Percentiles rank a stretch among this genome's conserved stretches.
Conservation (phyloP, 2,329 filamentous ascomycete species). For the Amauroascus verrucosus region DNA sequence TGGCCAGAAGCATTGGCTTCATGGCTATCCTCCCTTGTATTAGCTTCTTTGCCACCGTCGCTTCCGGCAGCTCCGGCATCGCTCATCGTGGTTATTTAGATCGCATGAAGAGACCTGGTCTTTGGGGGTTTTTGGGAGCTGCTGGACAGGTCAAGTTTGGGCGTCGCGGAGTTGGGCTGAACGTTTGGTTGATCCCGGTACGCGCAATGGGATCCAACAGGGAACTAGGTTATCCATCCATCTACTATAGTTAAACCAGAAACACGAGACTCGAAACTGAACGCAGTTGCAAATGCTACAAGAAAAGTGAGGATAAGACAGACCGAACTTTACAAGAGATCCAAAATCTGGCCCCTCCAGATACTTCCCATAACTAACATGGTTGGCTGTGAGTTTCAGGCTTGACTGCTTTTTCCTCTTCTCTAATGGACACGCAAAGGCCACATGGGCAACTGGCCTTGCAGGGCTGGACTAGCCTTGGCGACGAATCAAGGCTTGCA, state of each 20-base stretch:
- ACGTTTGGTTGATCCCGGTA: not conserved
- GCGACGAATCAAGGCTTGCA: not conserved
- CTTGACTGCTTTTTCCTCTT: not conserved
- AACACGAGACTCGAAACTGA: not conserved
- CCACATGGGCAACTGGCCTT: not conserved
- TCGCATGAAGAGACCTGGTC: not conserved
- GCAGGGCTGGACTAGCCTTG: too few species aligned
- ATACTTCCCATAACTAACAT: not conserved
- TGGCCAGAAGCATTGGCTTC: conserved; percentile 8
- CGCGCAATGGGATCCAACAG: not conserved
- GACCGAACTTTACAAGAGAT: not conserved
- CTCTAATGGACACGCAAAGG: not conserved
- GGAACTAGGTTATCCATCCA: not conserved
- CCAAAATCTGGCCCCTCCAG: not conserved
- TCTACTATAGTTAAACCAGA: not conserved
- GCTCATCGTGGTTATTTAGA: conserved; percentile 9
- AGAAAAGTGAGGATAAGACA: not conserved
- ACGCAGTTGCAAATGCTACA: not conserved
- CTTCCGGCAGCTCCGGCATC: conserved; percentile 12
- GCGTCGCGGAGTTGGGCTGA: not conserved
- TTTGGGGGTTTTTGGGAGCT: not conserved
- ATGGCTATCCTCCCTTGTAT: conserved; percentile 6
- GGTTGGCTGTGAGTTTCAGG: conserved; percentile 3
- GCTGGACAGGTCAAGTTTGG: not conserved
- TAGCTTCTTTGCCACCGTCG: conserved; percentile 11